Percentiles rank a stretch among this genome's conserved stretches.
phyloP scores from a whole-genome alignment of 352 stramenopile species.

The Phytophthora multivora region DNA sequence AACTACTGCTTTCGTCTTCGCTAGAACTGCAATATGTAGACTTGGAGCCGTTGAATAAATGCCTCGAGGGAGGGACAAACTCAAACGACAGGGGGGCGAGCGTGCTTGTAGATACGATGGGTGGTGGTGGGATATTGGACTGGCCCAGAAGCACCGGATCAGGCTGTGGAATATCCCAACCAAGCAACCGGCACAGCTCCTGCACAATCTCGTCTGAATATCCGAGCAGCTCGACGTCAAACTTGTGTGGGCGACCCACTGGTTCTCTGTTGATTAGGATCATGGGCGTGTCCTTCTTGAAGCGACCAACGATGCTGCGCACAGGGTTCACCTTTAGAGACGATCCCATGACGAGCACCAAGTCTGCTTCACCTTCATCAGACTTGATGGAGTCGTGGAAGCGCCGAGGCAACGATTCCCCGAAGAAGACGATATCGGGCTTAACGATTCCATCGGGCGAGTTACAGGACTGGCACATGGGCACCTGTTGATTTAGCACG shows the following conservation, averaged over 20 bases:
- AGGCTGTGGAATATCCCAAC: conserved; percentile 77
- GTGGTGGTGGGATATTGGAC: conserved; percentile 51
- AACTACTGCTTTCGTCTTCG: conserved; percentile 58
- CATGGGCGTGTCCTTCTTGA: conserved; percentile 83
- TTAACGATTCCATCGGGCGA: conserved; percentile 94
- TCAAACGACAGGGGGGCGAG: conserved; percentile 57
- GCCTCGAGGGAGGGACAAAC: conserved; percentile 68
- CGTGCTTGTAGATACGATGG: conserved; percentile 20
- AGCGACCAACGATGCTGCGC: conserved; percentile 85
- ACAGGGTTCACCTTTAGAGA: conserved; percentile 98
- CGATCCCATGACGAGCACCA: conserved; percentile 99
- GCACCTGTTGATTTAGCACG: conserved; percentile 77
- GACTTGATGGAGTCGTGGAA: conserved; percentile 90
- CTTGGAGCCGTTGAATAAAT: conserved; percentile 79
- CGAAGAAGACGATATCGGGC: conserved; percentile 98
- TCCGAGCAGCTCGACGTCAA: conserved; percentile 83
- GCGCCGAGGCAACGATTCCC: conserved; percentile 90
- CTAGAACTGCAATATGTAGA: conserved; percentile 65
- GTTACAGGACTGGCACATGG: conserved; percentile 77
- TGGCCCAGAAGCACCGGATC: conserved; percentile 70
- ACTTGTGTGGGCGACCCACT: conserved; percentile 80
- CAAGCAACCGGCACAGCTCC: conserved; percentile 75
- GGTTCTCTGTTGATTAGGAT: conserved; percentile 86
- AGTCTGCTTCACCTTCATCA: conserved; percentile 89
- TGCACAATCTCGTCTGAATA: conserved; percentile 88